Evolutionary conservation across 345 rosid genomes (phyloP), one percentile per base, ranked within the genome.

Genomic region (Pugionium cornutum): DNA sequence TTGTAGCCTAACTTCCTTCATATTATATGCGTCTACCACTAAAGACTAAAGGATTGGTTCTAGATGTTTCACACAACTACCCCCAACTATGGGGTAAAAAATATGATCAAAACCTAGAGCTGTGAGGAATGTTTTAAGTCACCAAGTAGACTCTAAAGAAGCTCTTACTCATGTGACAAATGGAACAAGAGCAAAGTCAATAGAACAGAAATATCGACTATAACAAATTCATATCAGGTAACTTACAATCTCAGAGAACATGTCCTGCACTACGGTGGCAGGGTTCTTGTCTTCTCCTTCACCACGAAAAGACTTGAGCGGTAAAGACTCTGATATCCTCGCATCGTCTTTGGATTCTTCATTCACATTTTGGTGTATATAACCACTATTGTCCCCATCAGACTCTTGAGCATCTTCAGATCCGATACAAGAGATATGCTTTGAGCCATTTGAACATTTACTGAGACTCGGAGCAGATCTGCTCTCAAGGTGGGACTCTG

Each of bases 381-480:
- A 74, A 53, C 70, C 78, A 34, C 59, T 58, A 68, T 60, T 73
- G 44, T 79, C 81, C 18, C 72, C 73, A 43, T 77, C 85, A 66
- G 78, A 80, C 57, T 68, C 86, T 37, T 50, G 76, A 48, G 67
- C 68, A 72, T 72, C 76, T 36, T 80, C 74, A 69, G 70, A 68
- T 61, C 74, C 74, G 7, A 33, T 1, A 74, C 29, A 45, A 29
- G 78, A 62, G 36, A 47, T 4, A 29, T 51, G 75, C 11, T 71
- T 64, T 5, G 75, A 47, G 33, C 52, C 60, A 58, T n/a, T 52
- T n/a, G 58, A 74, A 61, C 30, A 74, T 27, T 32, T 67, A 40
- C 30, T 71, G 53, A 56, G 48, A 63, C 11, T 58, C 32, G 69
- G 49, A 54, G 58, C 58, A 56, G 71, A 68, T 32, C 64, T 48